These are phyloP conservation scores for Nepenthes gracilis DNA, from an alignment of 148 eudicot genomes.

Conservation along the genomic window DNA sequence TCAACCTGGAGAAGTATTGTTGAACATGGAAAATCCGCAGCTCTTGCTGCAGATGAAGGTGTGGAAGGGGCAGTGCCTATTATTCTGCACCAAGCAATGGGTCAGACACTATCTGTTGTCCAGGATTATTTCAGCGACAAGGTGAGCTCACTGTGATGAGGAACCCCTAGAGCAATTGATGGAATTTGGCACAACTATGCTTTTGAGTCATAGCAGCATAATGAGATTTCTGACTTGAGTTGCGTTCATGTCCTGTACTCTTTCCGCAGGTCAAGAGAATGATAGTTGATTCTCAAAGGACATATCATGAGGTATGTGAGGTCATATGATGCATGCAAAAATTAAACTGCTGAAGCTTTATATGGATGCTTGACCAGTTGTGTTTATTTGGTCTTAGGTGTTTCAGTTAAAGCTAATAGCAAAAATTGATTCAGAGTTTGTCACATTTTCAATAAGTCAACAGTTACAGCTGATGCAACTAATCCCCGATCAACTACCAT, in stretches of 20 bases:
- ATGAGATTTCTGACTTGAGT: background rate
- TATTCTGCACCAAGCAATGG: constrained; percentile 87
- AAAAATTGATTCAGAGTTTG: background rate
- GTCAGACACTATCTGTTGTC: constrained; percentile 83
- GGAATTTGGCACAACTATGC: background rate
- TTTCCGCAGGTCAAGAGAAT: constrained; percentile 67
- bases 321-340: background rate
- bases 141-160: constrained; percentile 24
- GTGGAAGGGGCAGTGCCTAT: constrained; percentile 81
- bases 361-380: background rate
- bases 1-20: constrained; percentile 80
- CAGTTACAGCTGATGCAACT: too few species aligned
- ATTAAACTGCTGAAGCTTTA: background rate
- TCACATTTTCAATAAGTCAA: background rate
- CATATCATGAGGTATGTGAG: constrained; percentile 78
- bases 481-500: too few species aligned
- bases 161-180: too few species aligned
- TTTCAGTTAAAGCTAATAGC: background rate
- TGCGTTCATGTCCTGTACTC: background rate
- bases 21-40: constrained; percentile 89
- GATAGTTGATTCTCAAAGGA: constrained; percentile 93
- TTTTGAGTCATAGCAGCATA: background rate
- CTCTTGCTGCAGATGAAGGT: constrained; percentile 97
- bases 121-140: constrained; percentile 90
- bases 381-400: background rate